phyloP scores from a whole-genome alignment of 2,329 filamentous ascomycete species.

The Thelonectria discophora region DNA sequence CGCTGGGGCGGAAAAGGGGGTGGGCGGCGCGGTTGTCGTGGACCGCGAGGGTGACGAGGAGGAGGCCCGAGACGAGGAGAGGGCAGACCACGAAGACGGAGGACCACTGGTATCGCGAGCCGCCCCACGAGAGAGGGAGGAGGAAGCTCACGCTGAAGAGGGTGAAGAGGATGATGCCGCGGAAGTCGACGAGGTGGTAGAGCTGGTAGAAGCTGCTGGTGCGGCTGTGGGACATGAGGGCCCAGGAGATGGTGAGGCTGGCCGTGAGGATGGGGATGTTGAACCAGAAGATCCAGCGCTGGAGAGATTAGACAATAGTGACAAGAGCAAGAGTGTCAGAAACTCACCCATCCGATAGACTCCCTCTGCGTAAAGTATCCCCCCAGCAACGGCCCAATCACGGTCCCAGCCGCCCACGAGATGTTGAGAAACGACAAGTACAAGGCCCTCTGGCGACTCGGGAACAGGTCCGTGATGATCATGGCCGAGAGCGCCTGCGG shows the following conservation, averaged over 20 bases:
- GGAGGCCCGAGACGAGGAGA: constrained; percentile 61
- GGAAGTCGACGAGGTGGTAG: constrained; percentile 75
- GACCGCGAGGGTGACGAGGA: constrained; percentile 28
- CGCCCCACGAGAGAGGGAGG: constrained; percentile 30
- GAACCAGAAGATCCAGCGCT: constrained; percentile 50
- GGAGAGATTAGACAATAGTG: not conserved
- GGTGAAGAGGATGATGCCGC: constrained; percentile 67
- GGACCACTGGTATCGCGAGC: constrained; percentile 33
- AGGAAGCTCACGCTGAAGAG: constrained; percentile 30
- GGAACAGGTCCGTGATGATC: constrained; percentile 52
- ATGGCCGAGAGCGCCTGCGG: constrained; percentile 46
- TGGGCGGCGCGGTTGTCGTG: constrained; percentile 32
- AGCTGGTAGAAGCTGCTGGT: too few relatives aligned
- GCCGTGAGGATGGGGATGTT: constrained; percentile 46
- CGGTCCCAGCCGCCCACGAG: constrained; percentile 66
- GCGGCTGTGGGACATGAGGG: too few relatives aligned
- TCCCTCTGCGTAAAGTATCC: constrained; percentile 33
- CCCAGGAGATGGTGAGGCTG: constrained; percentile 34
- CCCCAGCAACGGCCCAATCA: constrained; percentile 41
- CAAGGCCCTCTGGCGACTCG: constrained; percentile 52
- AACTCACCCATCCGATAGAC: constrained; percentile 35
- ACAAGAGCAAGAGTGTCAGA: not conserved
- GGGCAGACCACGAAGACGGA: constrained; percentile 65
- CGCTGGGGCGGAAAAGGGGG: constrained; percentile 37
- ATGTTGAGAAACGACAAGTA: constrained; percentile 50